Evolutionary conservation across 2,329 filamentous ascomycete genomes (phyloP).

Genomic region (Helminthosporium solani): DNA sequence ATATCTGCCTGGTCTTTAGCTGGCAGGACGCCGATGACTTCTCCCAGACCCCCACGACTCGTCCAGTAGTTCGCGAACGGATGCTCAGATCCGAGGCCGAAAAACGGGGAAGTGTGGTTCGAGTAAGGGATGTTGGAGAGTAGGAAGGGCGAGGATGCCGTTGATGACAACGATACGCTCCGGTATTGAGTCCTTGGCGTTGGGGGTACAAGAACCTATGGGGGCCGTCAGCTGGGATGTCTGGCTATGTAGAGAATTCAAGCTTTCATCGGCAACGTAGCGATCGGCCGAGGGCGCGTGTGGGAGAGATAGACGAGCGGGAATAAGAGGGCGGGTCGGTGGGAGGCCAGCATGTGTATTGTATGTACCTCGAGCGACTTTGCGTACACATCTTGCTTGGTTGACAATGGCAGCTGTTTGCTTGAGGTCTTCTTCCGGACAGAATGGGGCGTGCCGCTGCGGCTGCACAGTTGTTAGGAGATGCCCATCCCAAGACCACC

Average conservation of each 20-base stretch:
- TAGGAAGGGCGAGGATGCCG: conserved; percentile 53
- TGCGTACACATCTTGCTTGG: conserved; percentile 24
- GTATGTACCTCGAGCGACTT: conserved; percentile 31
- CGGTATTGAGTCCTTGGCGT: conserved; percentile 34
- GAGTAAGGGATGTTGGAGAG: conserved; percentile 74
- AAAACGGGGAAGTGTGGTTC: conserved; percentile 70
- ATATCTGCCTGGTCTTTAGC: conserved; percentile 75
- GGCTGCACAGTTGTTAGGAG: conserved; percentile 30
- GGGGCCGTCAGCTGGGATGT: conserved; percentile 1
- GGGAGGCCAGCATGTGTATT: too few relatives aligned
- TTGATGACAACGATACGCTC: conserved; percentile 40
- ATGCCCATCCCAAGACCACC: too few relatives aligned
- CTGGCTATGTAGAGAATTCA: conserved; percentile 4
- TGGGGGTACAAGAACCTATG: conserved; percentile 28
- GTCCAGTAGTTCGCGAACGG: conserved; percentile 87
- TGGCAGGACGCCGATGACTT: conserved; percentile 74
- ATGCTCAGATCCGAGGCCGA: conserved; percentile 76
- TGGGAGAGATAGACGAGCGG: conserved; percentile 5
- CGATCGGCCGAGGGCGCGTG: neutral
- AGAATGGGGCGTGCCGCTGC: conserved; percentile 27
- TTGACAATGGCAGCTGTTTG: conserved; percentile 26
- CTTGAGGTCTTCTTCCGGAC: conserved; percentile 30
- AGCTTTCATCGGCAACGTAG: neutral
- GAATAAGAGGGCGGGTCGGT: conserved; percentile 13
- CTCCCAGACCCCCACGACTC: conserved; percentile 70